Percentiles rank a stretch among this genome's conserved stretches.
These are phyloP conservation scores for Lactuca sativa DNA, from an alignment of 129 eudicot species.

Conservation along the genomic window DNA sequence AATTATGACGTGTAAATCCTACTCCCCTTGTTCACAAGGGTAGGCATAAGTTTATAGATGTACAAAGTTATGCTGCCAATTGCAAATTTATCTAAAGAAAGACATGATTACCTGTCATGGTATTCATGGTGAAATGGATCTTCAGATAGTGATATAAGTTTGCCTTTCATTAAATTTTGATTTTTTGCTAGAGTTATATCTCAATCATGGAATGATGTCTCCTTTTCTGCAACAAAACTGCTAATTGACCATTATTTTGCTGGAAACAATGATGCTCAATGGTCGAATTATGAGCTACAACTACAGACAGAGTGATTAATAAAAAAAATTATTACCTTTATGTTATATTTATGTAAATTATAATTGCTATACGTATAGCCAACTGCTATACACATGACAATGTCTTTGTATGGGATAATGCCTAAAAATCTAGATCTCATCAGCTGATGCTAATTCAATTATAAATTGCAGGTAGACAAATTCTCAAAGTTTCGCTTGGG, in stretches of 20 bases:
- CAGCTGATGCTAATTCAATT: conserved; percentile 9
- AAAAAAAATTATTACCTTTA: neutral
- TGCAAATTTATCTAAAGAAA: conserved; percentile 5
- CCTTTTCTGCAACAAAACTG: neutral
- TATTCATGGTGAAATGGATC: neutral
- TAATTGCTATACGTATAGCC: neutral
- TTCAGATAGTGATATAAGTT: conserved; percentile 9
- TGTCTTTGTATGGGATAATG: no score
- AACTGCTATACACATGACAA: no score
- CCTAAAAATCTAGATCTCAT: neutral
- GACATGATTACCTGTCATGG: conserved; percentile 1
- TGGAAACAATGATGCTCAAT: conserved; percentile 17
- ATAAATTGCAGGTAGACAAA: conserved; percentile 22
- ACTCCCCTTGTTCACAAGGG: neutral
- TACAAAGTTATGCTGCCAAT: neutral
- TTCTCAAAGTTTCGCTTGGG: conserved; percentile 1
- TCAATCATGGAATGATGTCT: neutral
- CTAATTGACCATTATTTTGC: conserved; percentile 13
- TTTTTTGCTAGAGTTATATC: conserved; percentile 7
- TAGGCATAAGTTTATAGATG: neutral
- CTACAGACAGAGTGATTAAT: conserved; percentile 16
- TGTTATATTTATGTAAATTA: conserved; percentile 4
- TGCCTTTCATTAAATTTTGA: neutral
- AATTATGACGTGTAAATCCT: neutral
- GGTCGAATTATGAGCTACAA: conserved; percentile 9